Base-by-base conservation (phyloP, 2,329 filamentous ascomycete species). In the Myriangium duriaei region DNA sequence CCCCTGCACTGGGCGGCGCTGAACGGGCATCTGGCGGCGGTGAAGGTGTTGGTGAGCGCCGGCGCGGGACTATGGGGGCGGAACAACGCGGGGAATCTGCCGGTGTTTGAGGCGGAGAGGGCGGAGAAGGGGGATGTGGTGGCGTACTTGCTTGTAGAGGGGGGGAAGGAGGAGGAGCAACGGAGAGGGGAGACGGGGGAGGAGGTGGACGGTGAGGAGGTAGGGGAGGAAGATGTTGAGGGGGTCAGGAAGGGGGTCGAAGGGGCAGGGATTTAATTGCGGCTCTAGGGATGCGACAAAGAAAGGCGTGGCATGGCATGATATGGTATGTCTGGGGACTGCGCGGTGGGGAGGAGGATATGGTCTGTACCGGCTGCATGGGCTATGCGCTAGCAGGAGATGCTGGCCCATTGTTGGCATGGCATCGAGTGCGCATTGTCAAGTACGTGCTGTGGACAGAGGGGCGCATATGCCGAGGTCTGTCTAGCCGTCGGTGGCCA, bases 1-100 rank as follows among this genome's bases (percentile, higher is more conserved):
- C 74, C 85, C 0, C 66, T 98, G 41, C 91, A 98, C 62, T 96
- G 87, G 86, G 88, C 88, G 0, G 82, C 85, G 0, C 65, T 95
- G 39, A 91, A 92, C 39, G 87, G 87, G 1, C 87, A 95, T 52
- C 64, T 96, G 3, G 73, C 79, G 5, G 74, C 77, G 3, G 84
- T 94, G 5, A 82, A 87, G 63, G 62, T 76, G 1, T 69, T 98
- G 10, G 68, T 94, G 2, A 75, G 76, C 30, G 67, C 75, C 2
- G 86, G 84, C 2, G 86, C 86, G 1, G 79, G 85, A 41, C 77
- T 86, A 4, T 76, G 76, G 7, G 64, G 85, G 19, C 77, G 78
- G 53, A 96, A 96, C 55, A 74, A 79, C 53, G 81, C 81, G 34
- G 86, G 92, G 16, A 83, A 93, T 50, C 80, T 66, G 43, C 62